Evolutionary conservation across 2,329 filamentous ascomycete genomes (phyloP).

Genomic region (Aspergillus sp.): DNA sequence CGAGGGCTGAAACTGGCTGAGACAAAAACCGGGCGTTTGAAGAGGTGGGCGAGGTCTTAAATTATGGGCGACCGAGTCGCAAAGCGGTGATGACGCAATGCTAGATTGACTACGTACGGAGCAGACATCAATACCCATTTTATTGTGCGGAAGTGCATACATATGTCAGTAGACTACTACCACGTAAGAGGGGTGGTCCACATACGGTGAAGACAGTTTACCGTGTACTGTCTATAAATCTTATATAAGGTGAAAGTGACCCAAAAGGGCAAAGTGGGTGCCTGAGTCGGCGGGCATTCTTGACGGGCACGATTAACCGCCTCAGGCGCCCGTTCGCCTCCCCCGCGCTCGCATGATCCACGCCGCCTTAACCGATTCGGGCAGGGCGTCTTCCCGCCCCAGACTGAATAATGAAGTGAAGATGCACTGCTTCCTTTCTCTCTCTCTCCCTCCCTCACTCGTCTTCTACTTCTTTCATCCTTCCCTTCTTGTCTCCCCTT

Average conservation of each 20-base stretch:
- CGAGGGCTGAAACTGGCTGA: not conserved
- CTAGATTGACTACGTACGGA: not conserved
- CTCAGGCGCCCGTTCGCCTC: constrained; percentile 21
- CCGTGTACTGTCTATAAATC: too few relatives aligned
- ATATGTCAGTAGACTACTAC: too few relatives aligned
- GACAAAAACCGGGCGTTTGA: not conserved
- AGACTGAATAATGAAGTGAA: constrained; percentile 4
- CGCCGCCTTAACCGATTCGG: constrained; percentile 22
- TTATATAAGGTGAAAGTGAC: not conserved
- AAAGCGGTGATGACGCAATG: constrained; percentile 8
- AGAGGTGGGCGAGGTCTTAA: not conserved
- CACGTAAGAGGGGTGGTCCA: too few relatives aligned
- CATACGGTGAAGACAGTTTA: too few relatives aligned
- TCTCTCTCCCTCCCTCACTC: constrained; percentile 10
- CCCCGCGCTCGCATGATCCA: constrained; percentile 42
- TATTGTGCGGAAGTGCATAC: too few relatives aligned
- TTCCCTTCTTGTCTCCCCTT: not conserved
- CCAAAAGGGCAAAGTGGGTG: not conserved
- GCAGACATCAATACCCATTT: constrained; percentile 5
- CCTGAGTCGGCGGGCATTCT: not conserved
- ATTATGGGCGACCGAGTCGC: not conserved
- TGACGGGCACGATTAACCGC: not conserved
- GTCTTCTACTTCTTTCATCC: constrained; percentile 1
- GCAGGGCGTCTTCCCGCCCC: constrained; percentile 22
- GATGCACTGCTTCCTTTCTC: constrained; percentile 9